These are phyloP conservation scores for Suillus spraguei DNA, from an alignment of 768 basidiomycete genomes.

Conservation along the genomic window DNA sequence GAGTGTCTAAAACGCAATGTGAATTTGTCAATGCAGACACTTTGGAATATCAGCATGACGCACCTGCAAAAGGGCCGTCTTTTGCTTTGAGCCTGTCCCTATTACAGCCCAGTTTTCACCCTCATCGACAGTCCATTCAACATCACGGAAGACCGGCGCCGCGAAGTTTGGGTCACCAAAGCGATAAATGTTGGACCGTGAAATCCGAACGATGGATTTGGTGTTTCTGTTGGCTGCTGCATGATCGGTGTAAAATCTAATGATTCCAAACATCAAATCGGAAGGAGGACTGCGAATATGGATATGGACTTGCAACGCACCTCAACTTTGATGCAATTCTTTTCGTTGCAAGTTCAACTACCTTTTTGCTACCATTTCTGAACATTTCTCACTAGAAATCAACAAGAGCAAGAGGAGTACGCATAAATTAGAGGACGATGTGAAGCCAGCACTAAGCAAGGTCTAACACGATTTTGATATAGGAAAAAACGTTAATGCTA, in stretches of 20 bases:
- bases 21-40: conserved; percentile 1
- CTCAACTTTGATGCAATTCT: neutral
- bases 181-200: conserved; percentile 53
- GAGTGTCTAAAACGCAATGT: conserved; percentile 48
- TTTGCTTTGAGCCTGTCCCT: conserved; percentile 64
- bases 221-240: neutral
- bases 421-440: neutral
- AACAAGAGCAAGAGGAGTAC: neutral
- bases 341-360: neutral
- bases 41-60: conserved; percentile 13
- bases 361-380: neutral
- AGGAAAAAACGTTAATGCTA: too few species aligned
- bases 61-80: conserved; percentile 68
- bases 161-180: conserved; percentile 57
- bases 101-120: conserved; percentile 79
- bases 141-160: conserved; percentile 50
- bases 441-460: neutral
- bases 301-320: neutral
- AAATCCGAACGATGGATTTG: conserved; percentile 40
- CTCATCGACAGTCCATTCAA: conserved; percentile 62
- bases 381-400: neutral
- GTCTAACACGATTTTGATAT: too few species aligned
- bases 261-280: neutral
- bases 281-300: neutral
- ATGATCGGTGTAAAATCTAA: neutral